Conservation (phyloP, 148 eudicot genomes). For the Camellia granthamiana region DNA sequence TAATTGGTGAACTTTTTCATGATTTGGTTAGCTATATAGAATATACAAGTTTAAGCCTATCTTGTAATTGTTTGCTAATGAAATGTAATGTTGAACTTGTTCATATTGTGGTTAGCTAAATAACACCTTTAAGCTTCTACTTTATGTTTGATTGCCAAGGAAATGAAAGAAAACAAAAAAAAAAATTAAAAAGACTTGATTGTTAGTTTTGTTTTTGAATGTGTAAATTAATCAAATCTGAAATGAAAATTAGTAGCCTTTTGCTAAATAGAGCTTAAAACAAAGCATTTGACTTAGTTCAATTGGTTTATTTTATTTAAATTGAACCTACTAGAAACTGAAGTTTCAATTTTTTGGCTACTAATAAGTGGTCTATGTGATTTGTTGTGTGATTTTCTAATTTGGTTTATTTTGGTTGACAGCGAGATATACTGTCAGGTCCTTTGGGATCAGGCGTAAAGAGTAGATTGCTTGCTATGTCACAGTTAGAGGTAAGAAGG, state of each 20-base stretch:
- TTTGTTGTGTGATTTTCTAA: background rate
- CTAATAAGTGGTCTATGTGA: background rate
- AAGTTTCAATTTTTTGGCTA: background rate
- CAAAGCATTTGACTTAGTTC: too few relatives aligned
- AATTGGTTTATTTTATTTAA: too few relatives aligned
- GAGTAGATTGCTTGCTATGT: constrained; percentile 85
- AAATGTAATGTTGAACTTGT: too few relatives aligned
- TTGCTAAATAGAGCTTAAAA: background rate
- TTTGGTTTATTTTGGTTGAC: constrained; percentile 11
- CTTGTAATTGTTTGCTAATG: too few relatives aligned
- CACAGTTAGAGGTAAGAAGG: constrained; percentile 83
- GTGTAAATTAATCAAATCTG: too few relatives aligned
- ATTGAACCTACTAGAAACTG: too few relatives aligned
- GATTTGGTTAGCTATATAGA: too few relatives aligned
- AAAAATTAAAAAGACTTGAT: background rate
- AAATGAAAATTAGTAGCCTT: too few relatives aligned
- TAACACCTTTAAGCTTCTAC: too few relatives aligned
- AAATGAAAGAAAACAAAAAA: background rate
- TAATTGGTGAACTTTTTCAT: too few relatives aligned
- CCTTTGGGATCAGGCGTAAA: constrained; percentile 87
- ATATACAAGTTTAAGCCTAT: too few relatives aligned
- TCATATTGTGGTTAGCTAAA: too few relatives aligned
- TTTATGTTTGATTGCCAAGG: background rate
- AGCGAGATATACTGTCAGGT: constrained; percentile 79
- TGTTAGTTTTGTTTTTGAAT: background rate